Base-by-base conservation (phyloP, 2,329 filamentous ascomycete genomes). In the Aspergillus quadricinctus region DNA sequence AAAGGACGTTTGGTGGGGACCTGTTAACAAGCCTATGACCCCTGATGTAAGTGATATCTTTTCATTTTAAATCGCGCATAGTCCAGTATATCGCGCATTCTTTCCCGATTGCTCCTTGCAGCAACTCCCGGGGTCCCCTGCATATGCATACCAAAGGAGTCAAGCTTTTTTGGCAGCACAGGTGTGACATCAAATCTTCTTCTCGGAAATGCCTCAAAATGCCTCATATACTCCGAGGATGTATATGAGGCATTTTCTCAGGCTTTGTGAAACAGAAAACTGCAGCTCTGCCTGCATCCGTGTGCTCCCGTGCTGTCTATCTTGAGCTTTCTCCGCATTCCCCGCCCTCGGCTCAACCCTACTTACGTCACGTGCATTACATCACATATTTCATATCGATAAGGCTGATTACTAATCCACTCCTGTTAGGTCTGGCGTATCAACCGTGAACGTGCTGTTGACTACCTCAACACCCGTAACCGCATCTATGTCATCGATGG, bases 401-500 rank as follows among this genome's bases (percentile, higher is more conserved):
- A 60, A 53, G 55, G 52, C 57, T 62, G 53, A 55, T 51, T 52
- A 51, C 65, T 69, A 66, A 69, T 54, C 29, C 21, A 3, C 28
- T 23, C 7, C 21, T 48, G 55, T 52, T 68, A 99, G 94, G 93
- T 97, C 76, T 99, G 94, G 94, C 91, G 92, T 72, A 99, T 99
- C 81, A 99, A 99, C 87, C 88, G 94, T 69, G 94, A 99, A 78
- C 92, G 94, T 81, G 94, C 94, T 60, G 86, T 99, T 76, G 94
- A 99, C 81, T 99, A 99, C 81, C 87, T 99, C 69, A 99, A 99
- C 86, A 99, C 94, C 64, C 86, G 94, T 71, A 96, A 95, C 77
- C 91, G 94, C 72, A 97, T 99, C 81, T 99, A 99, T 78, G 94
- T 99, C 64, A 84, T 99, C 65, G 94, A 99, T 76, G 94, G 94